phyloP scores from a whole-genome alignment of 257 asterid species.

The Solanum paucissectum region DNA sequence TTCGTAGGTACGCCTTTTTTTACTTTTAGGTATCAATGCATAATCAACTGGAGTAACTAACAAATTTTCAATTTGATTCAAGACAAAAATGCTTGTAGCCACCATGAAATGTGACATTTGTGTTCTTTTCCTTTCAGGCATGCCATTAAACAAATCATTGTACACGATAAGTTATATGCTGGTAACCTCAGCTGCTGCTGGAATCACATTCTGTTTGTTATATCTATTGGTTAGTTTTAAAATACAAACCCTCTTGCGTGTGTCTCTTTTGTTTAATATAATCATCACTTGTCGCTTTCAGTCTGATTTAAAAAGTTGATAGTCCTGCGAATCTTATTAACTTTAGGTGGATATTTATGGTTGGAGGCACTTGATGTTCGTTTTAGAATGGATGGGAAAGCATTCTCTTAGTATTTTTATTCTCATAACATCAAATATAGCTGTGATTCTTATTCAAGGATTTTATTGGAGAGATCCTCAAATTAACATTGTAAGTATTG shows the following conservation, averaged over 20 bases:
- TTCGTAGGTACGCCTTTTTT: slow-evolving; percentile 36
- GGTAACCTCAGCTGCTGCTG: slow-evolving; percentile 71
- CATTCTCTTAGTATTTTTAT: slow-evolving; percentile 57
- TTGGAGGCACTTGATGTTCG: slow-evolving; percentile 44
- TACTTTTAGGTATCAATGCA: neutral
- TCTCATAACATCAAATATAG: slow-evolving; percentile 57
- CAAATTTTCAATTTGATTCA: neutral
- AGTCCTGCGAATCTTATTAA: neutral
- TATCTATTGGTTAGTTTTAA: slow-evolving; percentile 41
- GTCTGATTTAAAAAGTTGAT: neutral
- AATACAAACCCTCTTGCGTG: neutral
- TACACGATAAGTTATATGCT: slow-evolving; percentile 62
- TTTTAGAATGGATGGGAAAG: slow-evolving; percentile 71
- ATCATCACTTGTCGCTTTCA: neutral
- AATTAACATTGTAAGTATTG: slow-evolving; percentile 56
- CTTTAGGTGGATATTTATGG: slow-evolving; percentile 65
- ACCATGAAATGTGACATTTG: neutral
- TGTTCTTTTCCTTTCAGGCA: slow-evolving; percentile 26
- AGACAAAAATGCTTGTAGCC: neutral
- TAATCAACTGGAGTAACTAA: neutral
- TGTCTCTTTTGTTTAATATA: neutral
- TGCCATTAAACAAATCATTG: slow-evolving; percentile 70
- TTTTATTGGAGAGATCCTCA: slow-evolving; percentile 53
- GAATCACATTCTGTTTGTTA: slow-evolving; percentile 63
- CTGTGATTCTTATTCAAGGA: slow-evolving; percentile 59